phyloP scores from a whole-genome alignment of 257 asterid species.

The Solanum piurae region DNA sequence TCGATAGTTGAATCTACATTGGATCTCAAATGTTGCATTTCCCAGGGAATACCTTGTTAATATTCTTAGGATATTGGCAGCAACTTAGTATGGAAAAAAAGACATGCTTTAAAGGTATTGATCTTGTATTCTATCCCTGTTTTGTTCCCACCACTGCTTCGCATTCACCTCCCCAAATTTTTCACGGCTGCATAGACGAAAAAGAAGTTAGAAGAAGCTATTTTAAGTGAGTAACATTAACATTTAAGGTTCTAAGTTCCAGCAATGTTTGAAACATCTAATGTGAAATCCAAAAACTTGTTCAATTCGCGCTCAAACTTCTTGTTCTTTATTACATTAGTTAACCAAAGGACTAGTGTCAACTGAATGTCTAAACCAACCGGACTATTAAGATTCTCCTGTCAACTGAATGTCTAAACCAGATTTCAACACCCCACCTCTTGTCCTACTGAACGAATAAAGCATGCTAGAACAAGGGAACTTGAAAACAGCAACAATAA shows the following conservation, averaged over 20 bases:
- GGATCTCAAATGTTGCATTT: background rate
- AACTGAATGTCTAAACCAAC: background rate
- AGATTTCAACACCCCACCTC: background rate
- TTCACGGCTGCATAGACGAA: constrained; percentile 48
- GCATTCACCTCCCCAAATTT: constrained; percentile 84
- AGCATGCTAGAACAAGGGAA: background rate
- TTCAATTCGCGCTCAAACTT: background rate
- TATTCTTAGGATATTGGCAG: background rate
- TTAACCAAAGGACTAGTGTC: background rate
- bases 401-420: background rate
- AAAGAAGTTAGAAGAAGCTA: background rate
- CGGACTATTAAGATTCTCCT: background rate
- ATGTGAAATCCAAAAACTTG: background rate
- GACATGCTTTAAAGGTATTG: constrained; percentile 44
- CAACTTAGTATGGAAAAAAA: background rate
- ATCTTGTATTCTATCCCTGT: constrained; percentile 89
- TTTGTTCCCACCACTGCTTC: constrained; percentile 93
- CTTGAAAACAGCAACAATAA: background rate
- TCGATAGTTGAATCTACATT: background rate
- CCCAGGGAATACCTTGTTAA: background rate
- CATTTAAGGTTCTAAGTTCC: background rate
- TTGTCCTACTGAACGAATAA: background rate
- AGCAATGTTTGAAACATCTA: background rate
- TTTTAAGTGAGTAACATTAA: background rate
- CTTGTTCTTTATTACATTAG: background rate